phyloP scores from a whole-genome alignment of 2,329 filamentous ascomycete species.

The Colletotrichum sp. region DNA sequence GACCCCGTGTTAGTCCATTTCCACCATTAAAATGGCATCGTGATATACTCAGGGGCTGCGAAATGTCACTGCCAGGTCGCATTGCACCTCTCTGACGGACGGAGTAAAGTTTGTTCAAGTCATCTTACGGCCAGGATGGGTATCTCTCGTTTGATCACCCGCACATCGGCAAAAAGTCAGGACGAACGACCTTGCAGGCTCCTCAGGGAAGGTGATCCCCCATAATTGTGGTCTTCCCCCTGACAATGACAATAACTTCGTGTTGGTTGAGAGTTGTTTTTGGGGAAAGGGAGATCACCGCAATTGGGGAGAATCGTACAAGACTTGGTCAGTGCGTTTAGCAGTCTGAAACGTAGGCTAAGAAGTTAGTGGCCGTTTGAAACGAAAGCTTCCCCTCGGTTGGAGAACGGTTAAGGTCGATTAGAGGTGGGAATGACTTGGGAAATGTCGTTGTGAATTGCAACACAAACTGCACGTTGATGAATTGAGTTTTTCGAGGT shows the following conservation, averaged over 20 bases:
- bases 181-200: neutral
- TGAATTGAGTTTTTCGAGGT: neutral
- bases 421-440: neutral
- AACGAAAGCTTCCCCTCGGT: neutral
- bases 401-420: neutral
- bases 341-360: slow-evolving; percentile 5
- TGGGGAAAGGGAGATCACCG: neutral
- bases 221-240: neutral
- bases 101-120: neutral
- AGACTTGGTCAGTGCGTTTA: neutral
- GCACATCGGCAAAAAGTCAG: neutral
- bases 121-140: neutral
- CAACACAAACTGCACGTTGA: neutral
- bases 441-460: neutral
- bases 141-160: neutral
- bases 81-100: neutral
- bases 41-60: neutral
- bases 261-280: neutral
- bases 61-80: neutral
- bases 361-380: neutral
- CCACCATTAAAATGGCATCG: neutral
- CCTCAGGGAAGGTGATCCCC: neutral
- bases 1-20: neutral
- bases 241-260: neutral
- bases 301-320: slow-evolving; percentile 6